A percentile compares a stretch with the other conserved stretches of the same genome.
phyloP scores from a whole-genome alignment of 441 rosid genomes.

The Gossypium davidsonii region DNA sequence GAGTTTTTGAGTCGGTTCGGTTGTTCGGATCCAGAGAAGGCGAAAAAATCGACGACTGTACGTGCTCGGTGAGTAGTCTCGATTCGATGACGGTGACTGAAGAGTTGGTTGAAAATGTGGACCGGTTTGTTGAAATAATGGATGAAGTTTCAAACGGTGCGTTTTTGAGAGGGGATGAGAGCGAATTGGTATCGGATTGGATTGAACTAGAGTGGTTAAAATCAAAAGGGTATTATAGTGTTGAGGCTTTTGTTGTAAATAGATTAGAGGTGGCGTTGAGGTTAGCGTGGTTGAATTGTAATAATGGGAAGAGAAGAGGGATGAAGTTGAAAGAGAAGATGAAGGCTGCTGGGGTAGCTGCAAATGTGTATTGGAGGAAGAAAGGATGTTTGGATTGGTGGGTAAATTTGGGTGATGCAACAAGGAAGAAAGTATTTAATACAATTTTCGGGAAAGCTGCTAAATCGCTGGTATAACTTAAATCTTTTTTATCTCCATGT shows the following conservation, averaged over 20 bases:
- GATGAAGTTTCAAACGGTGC: slow-evolving; percentile 60
- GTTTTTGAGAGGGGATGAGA: slow-evolving; percentile 76
- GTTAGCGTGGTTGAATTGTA: slow-evolving; percentile 75
- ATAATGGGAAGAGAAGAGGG: slow-evolving; percentile 64
- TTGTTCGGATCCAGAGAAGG: slow-evolving; percentile 69
- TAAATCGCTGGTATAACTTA: slow-evolving; percentile 57
- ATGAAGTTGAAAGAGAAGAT: slow-evolving; percentile 76
- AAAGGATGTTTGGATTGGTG: slow-evolving; percentile 90
- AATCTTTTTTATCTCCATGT: slow-evolving; percentile 1
- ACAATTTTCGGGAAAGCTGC: slow-evolving; percentile 59
- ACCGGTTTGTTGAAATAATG: slow-evolving; percentile 64
- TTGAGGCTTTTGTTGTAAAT: slow-evolving; percentile 80
- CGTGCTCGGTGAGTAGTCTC: slow-evolving; percentile 46
- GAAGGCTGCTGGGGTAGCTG: slow-evolving; percentile 46
- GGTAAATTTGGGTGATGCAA: slow-evolving; percentile 49
- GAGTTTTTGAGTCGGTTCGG: slow-evolving; percentile 51
- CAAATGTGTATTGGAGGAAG: slow-evolving; percentile 87
- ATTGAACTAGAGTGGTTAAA: slow-evolving; percentile 84
- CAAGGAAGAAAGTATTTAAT: slow-evolving; percentile 45
- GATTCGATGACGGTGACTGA: slow-evolving; percentile 62
- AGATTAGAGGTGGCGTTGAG: slow-evolving; percentile 85
- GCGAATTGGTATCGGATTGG: slow-evolving; percentile 72
- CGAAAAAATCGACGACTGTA: slow-evolving; percentile 44
- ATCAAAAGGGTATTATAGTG: slow-evolving; percentile 78
- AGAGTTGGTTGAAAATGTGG: slow-evolving; percentile 52